These are phyloP conservation scores for Tylopilus plumbeoviolaceoides DNA, from an alignment of 768 basidiomycete species.

Conservation along the genomic window DNA sequence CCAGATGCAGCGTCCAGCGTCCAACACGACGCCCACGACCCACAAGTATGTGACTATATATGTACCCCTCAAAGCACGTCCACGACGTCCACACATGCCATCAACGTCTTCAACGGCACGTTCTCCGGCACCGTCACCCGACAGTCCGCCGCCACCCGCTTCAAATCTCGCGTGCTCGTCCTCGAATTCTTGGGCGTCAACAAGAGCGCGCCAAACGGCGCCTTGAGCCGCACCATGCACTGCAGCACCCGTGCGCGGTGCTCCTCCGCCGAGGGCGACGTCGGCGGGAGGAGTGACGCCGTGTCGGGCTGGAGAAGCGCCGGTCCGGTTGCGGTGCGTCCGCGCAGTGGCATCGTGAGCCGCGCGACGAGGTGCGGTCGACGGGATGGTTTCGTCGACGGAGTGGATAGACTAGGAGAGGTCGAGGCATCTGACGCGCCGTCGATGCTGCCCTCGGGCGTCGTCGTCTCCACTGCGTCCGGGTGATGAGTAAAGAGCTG, in stretches of 20 bases:
- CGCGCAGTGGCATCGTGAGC: background rate
- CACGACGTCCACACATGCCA: background rate
- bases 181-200: background rate
- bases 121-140: slow-evolving; percentile 3
- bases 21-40: too few species aligned
- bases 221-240: background rate
- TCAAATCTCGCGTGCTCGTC: background rate
- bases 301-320: background rate
- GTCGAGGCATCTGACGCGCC: background rate
- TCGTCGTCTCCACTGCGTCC: background rate
- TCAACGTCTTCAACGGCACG: background rate
- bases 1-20: too few species aligned
- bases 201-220: slow-evolving; percentile 8
- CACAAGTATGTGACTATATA: too few species aligned
- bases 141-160: slow-evolving; percentile 12
- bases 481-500: slow-evolving; percentile 5
- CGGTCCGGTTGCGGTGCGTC: background rate
- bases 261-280: background rate
- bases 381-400: background rate
- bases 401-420: background rate
- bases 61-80: slow-evolving; percentile 4
- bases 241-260: background rate
- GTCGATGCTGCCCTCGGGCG: background rate
- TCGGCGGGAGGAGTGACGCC: background rate
- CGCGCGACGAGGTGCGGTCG: background rate